These are phyloP conservation scores for Cladorrhinum samala DNA, from an alignment of 495 filamentous ascomycete species.

Conservation along the genomic window DNA sequence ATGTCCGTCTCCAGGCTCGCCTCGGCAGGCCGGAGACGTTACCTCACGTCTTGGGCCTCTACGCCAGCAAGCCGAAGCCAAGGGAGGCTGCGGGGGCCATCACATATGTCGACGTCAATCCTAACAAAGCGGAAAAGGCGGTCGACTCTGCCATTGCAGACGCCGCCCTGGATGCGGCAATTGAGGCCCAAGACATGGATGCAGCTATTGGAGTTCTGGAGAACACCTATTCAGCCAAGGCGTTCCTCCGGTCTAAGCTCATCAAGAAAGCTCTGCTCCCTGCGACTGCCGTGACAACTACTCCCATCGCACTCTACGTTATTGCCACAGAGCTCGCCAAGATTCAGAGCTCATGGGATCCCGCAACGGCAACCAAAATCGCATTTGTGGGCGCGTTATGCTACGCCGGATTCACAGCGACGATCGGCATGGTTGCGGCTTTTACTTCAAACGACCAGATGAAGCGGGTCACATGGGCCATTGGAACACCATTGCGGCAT, in stretches of 20 bases:
- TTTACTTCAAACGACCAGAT: constrained; percentile 90
- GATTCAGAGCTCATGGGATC: constrained; percentile 66
- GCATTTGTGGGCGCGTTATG: constrained; percentile 73
- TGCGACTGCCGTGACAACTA: constrained; percentile 36
- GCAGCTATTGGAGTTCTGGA: constrained; percentile 76
- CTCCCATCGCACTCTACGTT: constrained; percentile 65
- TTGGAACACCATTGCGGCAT: constrained; percentile 69
- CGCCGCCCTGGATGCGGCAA: constrained; percentile 67
- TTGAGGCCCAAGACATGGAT: constrained; percentile 66
- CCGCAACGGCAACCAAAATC: constrained; percentile 62
- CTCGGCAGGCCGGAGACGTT: constrained; percentile 66
- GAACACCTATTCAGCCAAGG: constrained; percentile 63
- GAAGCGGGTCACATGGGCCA: constrained; percentile 82
- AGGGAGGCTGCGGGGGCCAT: constrained; percentile 51
- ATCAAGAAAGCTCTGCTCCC: constrained; percentile 40
- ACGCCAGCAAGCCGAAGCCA: constrained; percentile 75
- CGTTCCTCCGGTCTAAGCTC: constrained; percentile 64
- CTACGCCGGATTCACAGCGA: constrained; percentile 71
- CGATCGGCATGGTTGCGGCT: constrained; percentile 74
- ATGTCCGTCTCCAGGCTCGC: constrained; percentile 64
- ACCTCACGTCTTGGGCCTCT: constrained; percentile 73
- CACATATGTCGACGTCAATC: constrained; percentile 55
- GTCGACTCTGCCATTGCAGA: constrained; percentile 61
- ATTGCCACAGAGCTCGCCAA: constrained; percentile 54
- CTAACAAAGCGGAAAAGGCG: constrained; percentile 61